Conservation (phyloP, 179 eudicot genomes). For the Pouteria campechiana region DNA sequence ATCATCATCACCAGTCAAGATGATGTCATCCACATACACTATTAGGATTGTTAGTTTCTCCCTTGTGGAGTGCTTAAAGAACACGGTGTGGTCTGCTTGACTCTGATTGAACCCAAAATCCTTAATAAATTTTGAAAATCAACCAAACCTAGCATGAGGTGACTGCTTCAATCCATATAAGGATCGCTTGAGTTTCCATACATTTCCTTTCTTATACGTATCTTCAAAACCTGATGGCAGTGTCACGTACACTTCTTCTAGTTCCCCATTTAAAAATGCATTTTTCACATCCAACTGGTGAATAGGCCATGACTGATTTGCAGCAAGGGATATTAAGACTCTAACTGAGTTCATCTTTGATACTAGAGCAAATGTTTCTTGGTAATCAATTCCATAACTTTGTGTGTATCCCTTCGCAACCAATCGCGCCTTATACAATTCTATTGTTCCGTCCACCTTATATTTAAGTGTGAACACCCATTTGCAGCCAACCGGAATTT, state of each 20-base stretch:
- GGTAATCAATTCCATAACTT: background rate
- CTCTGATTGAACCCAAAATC: background rate
- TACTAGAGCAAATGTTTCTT: constrained; percentile 1
- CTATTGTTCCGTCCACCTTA: background rate
- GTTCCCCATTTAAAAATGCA: constrained; percentile 3
- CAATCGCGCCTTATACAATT: background rate
- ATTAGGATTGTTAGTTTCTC: too few relatives aligned
- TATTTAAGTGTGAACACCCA: constrained; percentile 1
- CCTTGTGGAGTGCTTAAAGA: background rate
- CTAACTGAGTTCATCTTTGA: background rate
- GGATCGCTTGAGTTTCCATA: background rate
- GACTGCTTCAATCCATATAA: constrained; percentile 11
- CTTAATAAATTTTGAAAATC: background rate
- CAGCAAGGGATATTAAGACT: background rate
- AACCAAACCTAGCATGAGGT: constrained; percentile 5
- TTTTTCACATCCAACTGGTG: background rate
- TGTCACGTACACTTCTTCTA: background rate
- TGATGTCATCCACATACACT: too few relatives aligned
- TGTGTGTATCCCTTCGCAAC: constrained; percentile 6
- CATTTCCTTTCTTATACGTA: background rate
- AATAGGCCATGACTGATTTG: background rate
- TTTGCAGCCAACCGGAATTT: background rate
- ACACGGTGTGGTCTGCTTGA: background rate
- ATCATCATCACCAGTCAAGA: too few relatives aligned
- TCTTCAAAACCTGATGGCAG: background rate